These are phyloP conservation scores for Rhodotorula sp. DNA, from an alignment of 1,284 basidiomycete species.

Conservation along the genomic window DNA sequence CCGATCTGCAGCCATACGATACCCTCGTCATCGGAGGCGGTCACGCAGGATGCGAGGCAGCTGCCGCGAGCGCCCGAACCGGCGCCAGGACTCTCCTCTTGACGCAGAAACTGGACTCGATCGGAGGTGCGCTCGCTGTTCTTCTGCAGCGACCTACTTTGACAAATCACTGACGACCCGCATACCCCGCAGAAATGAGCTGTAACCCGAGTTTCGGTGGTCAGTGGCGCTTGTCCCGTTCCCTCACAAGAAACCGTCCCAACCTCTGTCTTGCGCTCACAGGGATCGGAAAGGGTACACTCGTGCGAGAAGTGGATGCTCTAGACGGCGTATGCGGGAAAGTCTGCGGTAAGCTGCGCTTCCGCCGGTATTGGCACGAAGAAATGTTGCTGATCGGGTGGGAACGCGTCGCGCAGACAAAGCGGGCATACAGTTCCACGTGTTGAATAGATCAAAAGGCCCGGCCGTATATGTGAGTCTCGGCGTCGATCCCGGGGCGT, in stretches of 20 bases:
- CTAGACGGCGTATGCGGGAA: slow-evolving; percentile 51
- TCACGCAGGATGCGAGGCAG: slow-evolving; percentile 87
- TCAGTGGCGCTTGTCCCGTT: not conserved
- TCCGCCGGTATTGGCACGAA: not conserved
- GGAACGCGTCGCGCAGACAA: slow-evolving; percentile 57
- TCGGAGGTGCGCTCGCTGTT: slow-evolving; percentile 55
- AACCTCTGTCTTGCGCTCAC: slow-evolving; percentile 21
- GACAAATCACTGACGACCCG: no score
- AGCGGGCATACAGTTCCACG: slow-evolving; percentile 81
- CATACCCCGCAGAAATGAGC: slow-evolving; percentile 61
- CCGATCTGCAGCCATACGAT: slow-evolving; percentile 16
- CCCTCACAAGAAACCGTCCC: no score
- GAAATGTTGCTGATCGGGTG: not conserved
- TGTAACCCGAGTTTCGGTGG: slow-evolving; percentile 79
- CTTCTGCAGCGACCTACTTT: no score
- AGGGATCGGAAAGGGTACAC: slow-evolving; percentile 80
- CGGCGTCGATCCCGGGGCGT: not conserved
- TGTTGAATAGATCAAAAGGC: slow-evolving; percentile 79
- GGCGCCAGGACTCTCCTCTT: slow-evolving; percentile 76
- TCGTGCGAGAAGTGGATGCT: slow-evolving; percentile 84
- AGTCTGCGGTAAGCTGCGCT: slow-evolving; percentile 33
- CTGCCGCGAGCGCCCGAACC: slow-evolving; percentile 74
- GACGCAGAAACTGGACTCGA: slow-evolving; percentile 72
- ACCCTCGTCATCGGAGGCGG: slow-evolving; percentile 77
- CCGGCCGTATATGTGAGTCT: slow-evolving; percentile 77